phyloP scores from a whole-genome alignment of 2,329 filamentous ascomycete species.

The Botrytis deweyae region DNA sequence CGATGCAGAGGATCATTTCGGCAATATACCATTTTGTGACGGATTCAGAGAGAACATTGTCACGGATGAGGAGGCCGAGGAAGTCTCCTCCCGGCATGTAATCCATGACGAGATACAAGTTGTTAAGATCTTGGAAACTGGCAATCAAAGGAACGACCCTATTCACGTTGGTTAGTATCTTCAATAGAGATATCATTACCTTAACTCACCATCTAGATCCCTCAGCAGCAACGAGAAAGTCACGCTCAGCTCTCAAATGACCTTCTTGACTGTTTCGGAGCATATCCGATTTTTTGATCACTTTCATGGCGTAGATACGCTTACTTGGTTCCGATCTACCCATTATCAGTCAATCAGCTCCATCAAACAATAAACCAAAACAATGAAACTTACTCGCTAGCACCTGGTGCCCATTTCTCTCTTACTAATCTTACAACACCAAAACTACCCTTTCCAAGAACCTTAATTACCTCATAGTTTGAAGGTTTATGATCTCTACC shows the following conservation, averaged over 20 bases:
- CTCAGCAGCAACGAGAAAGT: slow-evolving; percentile 86
- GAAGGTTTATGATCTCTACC: slow-evolving; percentile 52
- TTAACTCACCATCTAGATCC: slow-evolving; percentile 70
- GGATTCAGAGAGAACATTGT: slow-evolving; percentile 76
- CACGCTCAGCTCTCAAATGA: slow-evolving; percentile 84
- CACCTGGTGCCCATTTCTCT: slow-evolving; percentile 49
- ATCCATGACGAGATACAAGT: slow-evolving; percentile 94
- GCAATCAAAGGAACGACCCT: slow-evolving; percentile 84
- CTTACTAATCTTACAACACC: slow-evolving; percentile 85
- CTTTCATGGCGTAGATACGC: slow-evolving; percentile 91
- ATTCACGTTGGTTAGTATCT: slow-evolving; percentile 12
- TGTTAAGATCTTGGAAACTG: slow-evolving; percentile 82
- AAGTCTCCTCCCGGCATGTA: slow-evolving; percentile 98
- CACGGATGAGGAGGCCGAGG: slow-evolving; percentile 78
- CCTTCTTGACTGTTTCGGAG: slow-evolving; percentile 87
- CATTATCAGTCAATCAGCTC: background rate
- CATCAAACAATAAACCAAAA: background rate
- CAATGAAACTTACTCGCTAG: slow-evolving; percentile 25
- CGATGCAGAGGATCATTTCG: slow-evolving; percentile 93
- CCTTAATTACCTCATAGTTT: slow-evolving; percentile 77
- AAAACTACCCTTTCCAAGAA: slow-evolving; percentile 92
- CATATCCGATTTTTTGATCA: slow-evolving; percentile 93
- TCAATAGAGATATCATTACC: background rate
- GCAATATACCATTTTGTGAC: slow-evolving; percentile 85
- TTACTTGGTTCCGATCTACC: slow-evolving; percentile 36